phyloP scores from a whole-genome alignment of 805 yeast genomes.

The Tetrapisispora taiwanensis region DNA sequence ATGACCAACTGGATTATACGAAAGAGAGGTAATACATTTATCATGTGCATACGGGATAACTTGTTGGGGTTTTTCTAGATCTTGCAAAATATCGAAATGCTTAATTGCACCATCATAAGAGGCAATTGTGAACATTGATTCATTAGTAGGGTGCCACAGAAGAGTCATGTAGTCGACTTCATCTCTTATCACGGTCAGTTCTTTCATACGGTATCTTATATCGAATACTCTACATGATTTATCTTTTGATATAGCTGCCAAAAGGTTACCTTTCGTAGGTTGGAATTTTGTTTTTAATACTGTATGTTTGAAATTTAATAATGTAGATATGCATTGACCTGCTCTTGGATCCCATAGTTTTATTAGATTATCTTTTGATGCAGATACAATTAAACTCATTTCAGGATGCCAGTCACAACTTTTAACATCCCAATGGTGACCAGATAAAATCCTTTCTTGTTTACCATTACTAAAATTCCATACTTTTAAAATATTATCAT shows the following conservation, averaged over 20 bases:
- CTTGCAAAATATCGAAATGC: slow-evolving; percentile 48
- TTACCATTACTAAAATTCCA: slow-evolving; percentile 89
- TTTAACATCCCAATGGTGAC: slow-evolving; percentile 99
- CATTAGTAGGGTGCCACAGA: slow-evolving; percentile 88
- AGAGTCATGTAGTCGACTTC: slow-evolving; percentile 79
- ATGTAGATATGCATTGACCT: slow-evolving; percentile 60
- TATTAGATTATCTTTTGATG: slow-evolving; percentile 88
- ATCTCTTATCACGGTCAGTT: slow-evolving; percentile 61
- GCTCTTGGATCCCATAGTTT: slow-evolving; percentile 95
- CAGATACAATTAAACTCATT: slow-evolving; percentile 78
- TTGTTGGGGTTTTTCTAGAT: slow-evolving; percentile 37
- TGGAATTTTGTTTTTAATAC: slow-evolving; percentile 82
- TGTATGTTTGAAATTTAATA: slow-evolving; percentile 90
- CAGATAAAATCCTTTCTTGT: slow-evolving; percentile 70
- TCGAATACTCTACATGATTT: slow-evolving; percentile 83
- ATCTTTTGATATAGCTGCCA: slow-evolving; percentile 86
- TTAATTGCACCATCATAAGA: slow-evolving; percentile 81
- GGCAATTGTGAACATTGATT: slow-evolving; percentile 70
- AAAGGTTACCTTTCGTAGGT: slow-evolving; percentile 58
- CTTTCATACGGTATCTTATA: slow-evolving; percentile 66
- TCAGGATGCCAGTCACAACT: slow-evolving; percentile 94
- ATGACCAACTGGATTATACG: slow-evolving; percentile 93
- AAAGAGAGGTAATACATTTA: slow-evolving; percentile 79
- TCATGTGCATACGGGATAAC: slow-evolving; percentile 88
- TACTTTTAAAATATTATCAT: slow-evolving; percentile 79